Base-by-base conservation (phyloP, 129 eudicot genomes). In the Pulicaria dysenterica region DNA sequence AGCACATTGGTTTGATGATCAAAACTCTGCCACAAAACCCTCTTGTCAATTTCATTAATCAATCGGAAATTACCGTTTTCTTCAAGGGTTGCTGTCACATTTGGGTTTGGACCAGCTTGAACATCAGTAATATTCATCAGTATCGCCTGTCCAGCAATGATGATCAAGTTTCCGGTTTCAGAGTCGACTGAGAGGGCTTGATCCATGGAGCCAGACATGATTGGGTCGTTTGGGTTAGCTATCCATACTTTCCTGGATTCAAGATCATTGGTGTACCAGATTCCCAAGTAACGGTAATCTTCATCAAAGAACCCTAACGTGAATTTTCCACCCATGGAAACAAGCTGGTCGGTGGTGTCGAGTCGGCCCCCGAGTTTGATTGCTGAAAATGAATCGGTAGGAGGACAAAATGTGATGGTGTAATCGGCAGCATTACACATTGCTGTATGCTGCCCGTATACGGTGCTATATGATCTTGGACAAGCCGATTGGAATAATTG, bases 21-120 rank as follows among this genome's bases (percentile, higher is more conserved):
- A 77, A 82, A 82, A 57, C 86, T 77, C 57, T 77, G 76, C 86
- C 86, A 82, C 47, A 82, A 67, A 51, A 69, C 54, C 38, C 42
- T 51, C 16, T 58, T 41, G 40, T 80, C 72, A 10, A 12, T 51
- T 69, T 63, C 60, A 6, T 58, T 53, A 45, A 60, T 49, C 14
- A 84, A 9, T 10, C 49, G 64, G 38, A 84, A 77, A 15, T 80
- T 77, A 16, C 85, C 83, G 0, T 55, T 17, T 54, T 84, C 80
- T 77, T 77, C 70, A 4, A 81, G 59, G 4, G 48, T 36, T 17
- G 82, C 85, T 4, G 64, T 81, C 55, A 69, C 36, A 5, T 72
- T 81, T 2, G 73, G 62, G 65, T 57, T 64, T 9, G 57, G 57
- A 45, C 70, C 55, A 16, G 17, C 54, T n/a, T 65, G 58, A 37